Evolutionary conservation across 192 early-diverging fungal genomes (phyloP), one percentile per base, ranked within the genome.

Genomic region (Backusella psychrophila): DNA sequence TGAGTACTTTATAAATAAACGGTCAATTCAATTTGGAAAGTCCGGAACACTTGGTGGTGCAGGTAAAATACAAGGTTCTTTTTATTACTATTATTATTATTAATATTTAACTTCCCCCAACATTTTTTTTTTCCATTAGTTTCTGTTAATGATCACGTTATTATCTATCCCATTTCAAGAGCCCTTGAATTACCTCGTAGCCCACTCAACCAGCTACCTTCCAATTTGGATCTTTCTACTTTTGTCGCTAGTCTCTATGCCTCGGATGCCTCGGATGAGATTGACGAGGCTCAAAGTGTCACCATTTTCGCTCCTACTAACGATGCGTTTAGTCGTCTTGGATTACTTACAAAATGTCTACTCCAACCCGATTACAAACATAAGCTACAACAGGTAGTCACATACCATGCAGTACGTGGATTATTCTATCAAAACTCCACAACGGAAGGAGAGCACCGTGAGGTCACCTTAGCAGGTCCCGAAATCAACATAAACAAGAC

Each of bases 231-330:
- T 26, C 80, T 91, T 3, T 85, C 87, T 41, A 80, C 84, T 29
- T 90, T 90, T 77, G 78, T 84, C 2, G 85, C 88, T 1, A 83
- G 86, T 9, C 78, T 91, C 76, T 84, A 78, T 29, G 82, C 85
- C 8, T 89, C 87, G 33, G 82, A 81, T 12, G 81, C 87, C 26
- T 78, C 75, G 7, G 78, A 83, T 19, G 79, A 85, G 21, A 76
- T 92, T 31, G 81, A 85, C 39, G 74, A 80, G 42, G 80, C 83
- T 38, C 66, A 83, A 3, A 88, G 88, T 29, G 78, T 91, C 15
- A 93, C 92, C 0, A 81, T 94, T 0, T 89, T 93, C 78, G 92
- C 89, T 3, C 93, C 93, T 0, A 90, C 83, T n/a, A 82, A 83
- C 21, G 74, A 77, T 49, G 88, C 91, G 0, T 92, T 93, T 70